phyloP scores from a whole-genome alignment of 1,139 yeast genomes.

The Candida tropicalis region DNA sequence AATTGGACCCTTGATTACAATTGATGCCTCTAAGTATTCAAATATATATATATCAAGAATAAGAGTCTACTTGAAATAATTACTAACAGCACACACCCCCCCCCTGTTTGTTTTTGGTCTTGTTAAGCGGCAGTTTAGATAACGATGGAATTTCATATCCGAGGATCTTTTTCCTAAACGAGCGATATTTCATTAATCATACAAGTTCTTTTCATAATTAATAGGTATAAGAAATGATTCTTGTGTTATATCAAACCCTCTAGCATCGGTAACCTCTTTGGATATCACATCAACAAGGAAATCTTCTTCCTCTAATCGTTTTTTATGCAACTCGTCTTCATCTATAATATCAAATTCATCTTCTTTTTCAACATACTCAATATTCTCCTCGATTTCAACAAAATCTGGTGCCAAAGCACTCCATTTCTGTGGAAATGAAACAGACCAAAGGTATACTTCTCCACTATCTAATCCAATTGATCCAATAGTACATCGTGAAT shows the following conservation, averaged over 20 bases:
- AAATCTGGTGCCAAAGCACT: slow-evolving; percentile 97
- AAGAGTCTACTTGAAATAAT: too few relatives aligned
- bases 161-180: too few relatives aligned
- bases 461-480: slow-evolving; percentile 94
- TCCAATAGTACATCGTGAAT: slow-evolving; percentile 69
- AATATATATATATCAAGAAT: too few relatives aligned
- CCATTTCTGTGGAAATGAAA: slow-evolving; percentile 90
- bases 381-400: slow-evolving; percentile 90
- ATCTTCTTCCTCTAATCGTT: slow-evolving; percentile 69
- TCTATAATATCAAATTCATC: slow-evolving; percentile 89
- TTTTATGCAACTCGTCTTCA: slow-evolving; percentile 60
- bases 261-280: slow-evolving; percentile 62
- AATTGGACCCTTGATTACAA: too few relatives aligned
- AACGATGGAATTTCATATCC: too few relatives aligned
- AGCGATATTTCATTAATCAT: slow-evolving; percentile 10
- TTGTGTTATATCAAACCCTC: slow-evolving; percentile 56
- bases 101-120: too few relatives aligned
- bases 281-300: slow-evolving; percentile 67
- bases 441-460: slow-evolving; percentile 78
- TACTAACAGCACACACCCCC: too few relatives aligned
- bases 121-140: too few relatives aligned
- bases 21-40: too few relatives aligned
- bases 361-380: slow-evolving; percentile 84
- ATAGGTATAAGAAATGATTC: slow-evolving; percentile 50
- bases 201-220: slow-evolving; percentile 28